Evolutionary conservation across 305 asterid genomes (phyloP).

Genomic region (Fraxinus greggii): DNA sequence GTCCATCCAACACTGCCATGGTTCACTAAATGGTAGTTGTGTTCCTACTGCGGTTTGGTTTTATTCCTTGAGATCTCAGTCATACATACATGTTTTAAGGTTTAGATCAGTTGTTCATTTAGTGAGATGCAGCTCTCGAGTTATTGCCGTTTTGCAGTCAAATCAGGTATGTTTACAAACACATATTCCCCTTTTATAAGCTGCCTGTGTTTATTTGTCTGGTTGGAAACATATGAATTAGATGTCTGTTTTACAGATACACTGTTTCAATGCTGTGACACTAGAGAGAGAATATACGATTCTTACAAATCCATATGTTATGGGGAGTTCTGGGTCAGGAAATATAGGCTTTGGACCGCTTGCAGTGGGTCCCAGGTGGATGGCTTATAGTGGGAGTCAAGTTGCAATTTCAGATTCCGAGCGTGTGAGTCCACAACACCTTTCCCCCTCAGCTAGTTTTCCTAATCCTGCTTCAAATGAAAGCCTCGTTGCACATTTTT

Average conservation of each 20-base stretch:
- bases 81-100: constrained; percentile 73
- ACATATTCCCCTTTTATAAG: not conserved
- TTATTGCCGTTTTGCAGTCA: constrained; percentile 74
- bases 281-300: constrained; percentile 70
- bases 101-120: constrained; percentile 80
- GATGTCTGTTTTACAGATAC: constrained; percentile 50
- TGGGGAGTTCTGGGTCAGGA: constrained; percentile 52
- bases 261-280: constrained; percentile 75
- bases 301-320: constrained; percentile 71
- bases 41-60: constrained; percentile 85
- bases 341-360: constrained; percentile 79
- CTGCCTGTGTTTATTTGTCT: not conserved
- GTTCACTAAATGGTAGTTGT: constrained; percentile 36
- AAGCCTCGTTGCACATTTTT: constrained; percentile 86
- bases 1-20: constrained; percentile 41
- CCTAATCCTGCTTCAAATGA: constrained; percentile 62
- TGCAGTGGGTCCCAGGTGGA: constrained; percentile 93
- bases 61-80: constrained; percentile 75
- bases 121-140: constrained; percentile 82
- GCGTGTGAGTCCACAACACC: constrained; percentile 77
- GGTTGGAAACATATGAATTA: constrained; percentile 11
- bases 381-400: constrained; percentile 87
- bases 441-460: constrained; percentile 54
- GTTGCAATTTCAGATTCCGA: constrained; percentile 59
- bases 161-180: constrained; percentile 54